Base-by-base conservation (phyloP, 306 rosid species). In the Vigna reflexopilosa region DNA sequence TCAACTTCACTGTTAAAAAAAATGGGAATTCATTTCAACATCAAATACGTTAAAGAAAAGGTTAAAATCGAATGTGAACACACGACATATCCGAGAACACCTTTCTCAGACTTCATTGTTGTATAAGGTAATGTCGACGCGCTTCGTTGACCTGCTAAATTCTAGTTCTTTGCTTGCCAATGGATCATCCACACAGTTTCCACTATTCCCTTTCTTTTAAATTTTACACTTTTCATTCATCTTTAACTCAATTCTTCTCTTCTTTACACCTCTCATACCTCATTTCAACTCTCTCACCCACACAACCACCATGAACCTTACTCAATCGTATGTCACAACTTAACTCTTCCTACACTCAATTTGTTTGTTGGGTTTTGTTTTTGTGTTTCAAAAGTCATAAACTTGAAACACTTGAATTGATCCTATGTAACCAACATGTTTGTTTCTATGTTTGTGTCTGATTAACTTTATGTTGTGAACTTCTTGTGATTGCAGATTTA, bases 401-500 rank as follows among this genome's bases (percentile, higher is more conserved):
- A 13, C 17, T 13, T 32, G 22, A 58, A 28, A 54, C 26, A 14
- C 19, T 50, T 63, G 56, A 67, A 28, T 54, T 54, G 11, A 51
- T 2, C 10, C 49, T 44, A 42, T 9, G 12, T 42, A 42, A 42
- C 47, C 9, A 9, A 44, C 48, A 44, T 45, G 15, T 2, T 45
- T 30, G 32, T 30, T 30, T 45, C 1, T 2, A 11, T 45, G 49
- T 12, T 45, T 45, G 49, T 45, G 50, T 45, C 3, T 4, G 50
- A 45, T 45, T 12, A 3, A 45, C 15, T 54, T 62, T 64, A 22
- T 58, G 16, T 10, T 42, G 1, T 42, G 7, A 52, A 42, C 17
- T 72, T 57, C 59, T 56, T 72, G 54, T 49, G 48, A 6, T 72
- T 83, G 34, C 82, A 93, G 96, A 50, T 88, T 88, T 54, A 86